A percentile compares a stretch with the other conserved stretches of the same genome.
Conservation (phyloP, 805 yeast genomes). For the Blastobotrys peoriensis region DNA sequence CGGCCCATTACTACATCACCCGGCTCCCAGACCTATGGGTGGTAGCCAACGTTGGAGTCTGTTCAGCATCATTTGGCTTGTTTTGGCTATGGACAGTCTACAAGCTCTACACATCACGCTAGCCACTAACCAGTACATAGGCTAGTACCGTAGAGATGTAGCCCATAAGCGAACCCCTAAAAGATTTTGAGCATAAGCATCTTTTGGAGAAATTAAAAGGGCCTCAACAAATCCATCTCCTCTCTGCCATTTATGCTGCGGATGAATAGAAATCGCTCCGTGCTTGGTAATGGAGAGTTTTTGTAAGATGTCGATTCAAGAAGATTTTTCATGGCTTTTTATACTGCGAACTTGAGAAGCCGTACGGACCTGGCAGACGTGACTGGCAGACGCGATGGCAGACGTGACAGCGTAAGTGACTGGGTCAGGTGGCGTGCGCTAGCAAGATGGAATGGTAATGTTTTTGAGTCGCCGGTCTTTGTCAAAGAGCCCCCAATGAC, state of each 20-base stretch:
- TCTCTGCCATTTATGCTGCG: conserved; percentile 28
- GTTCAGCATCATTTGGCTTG: conserved; percentile 66
- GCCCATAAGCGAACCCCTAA: conserved; percentile 28
- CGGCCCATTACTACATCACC: conserved; percentile 39
- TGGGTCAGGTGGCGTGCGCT: too few species aligned
- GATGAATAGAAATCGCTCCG: conserved; percentile 12
- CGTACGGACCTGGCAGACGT: background rate
- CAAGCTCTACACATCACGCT: conserved; percentile 33
- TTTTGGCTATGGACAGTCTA: conserved; percentile 82
- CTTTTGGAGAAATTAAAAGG: conserved; percentile 10
- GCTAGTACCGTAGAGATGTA: conserved; percentile 16
- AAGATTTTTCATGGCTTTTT: conserved; percentile 1
- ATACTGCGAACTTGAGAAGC: background rate
- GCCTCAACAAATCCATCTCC: conserved; percentile 21
- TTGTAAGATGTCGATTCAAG: conserved; percentile 7
- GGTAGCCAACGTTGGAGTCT: conserved; percentile 61
- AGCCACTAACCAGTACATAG: background rate
- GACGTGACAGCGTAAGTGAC: background rate
- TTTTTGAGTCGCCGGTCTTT: conserved; percentile 42
- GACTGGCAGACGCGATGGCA: background rate
- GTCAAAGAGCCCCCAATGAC: conserved; percentile 65
- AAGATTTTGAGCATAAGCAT: background rate
- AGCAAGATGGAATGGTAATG: conserved; percentile 38
- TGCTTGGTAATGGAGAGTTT: conserved; percentile 24
- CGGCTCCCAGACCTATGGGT: conserved; percentile 83